Percentiles rank a stretch among this genome's conserved stretches.
These are phyloP conservation scores for Umbelopsis sp. DNA, from an alignment of 371 early-diverging fungal genomes.

Conservation along the genomic window DNA sequence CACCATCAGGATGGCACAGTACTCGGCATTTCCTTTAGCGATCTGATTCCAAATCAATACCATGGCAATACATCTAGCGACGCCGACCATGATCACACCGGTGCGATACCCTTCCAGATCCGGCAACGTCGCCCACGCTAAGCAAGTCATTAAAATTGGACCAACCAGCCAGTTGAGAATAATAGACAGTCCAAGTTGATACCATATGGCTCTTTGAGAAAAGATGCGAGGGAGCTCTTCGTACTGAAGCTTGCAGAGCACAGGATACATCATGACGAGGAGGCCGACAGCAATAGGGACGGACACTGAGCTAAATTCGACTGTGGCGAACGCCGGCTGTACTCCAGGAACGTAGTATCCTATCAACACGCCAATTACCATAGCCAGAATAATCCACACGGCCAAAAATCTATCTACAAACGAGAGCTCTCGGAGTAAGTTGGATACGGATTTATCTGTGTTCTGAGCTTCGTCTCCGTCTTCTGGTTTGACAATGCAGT, in stretches of 20 bases:
- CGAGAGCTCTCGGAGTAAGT: background rate
- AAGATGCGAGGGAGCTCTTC: conserved; percentile 51
- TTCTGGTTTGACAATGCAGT: conserved; percentile 9
- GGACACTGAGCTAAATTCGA: conserved; percentile 65
- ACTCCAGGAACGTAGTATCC: conserved; percentile 68
- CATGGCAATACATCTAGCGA: conserved; percentile 79
- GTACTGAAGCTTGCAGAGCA: conserved; percentile 70
- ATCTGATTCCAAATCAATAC: conserved; percentile 78
- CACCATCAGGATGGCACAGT: conserved; percentile 71
- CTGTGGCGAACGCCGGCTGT: conserved; percentile 49
- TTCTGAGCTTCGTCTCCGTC: background rate
- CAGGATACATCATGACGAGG: conserved; percentile 75
- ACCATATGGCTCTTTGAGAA: conserved; percentile 38
- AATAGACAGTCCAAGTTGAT: conserved; percentile 58
- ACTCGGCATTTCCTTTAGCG: conserved; percentile 67
- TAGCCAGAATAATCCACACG: conserved; percentile 60
- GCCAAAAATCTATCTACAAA: conserved; percentile 58
- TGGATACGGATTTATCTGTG: background rate
- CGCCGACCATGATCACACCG: conserved; percentile 75
- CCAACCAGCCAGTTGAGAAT: conserved; percentile 72
- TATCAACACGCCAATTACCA: conserved; percentile 69
- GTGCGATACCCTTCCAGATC: conserved; percentile 71
- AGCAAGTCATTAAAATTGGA: conserved; percentile 70
- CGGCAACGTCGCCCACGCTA: conserved; percentile 76
- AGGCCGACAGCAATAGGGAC: conserved; percentile 70